Evolutionary conservation across 1,139 yeast genomes (phyloP).

Genomic region (Eremothecium sinecaudum): DNA sequence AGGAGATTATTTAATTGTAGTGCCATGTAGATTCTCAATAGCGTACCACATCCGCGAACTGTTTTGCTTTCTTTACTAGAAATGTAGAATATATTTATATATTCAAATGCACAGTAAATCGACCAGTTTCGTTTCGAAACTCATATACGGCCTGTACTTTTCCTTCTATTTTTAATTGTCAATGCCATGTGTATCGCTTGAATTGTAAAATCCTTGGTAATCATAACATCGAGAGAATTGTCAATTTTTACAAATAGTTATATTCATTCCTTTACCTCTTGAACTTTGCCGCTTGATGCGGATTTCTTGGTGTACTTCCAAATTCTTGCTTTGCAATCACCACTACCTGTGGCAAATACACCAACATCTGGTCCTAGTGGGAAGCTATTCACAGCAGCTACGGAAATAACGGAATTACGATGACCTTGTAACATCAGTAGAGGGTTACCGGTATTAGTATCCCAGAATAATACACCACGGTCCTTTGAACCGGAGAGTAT

Average conservation of each 20-base stretch:
- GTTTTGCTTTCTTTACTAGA: too few species aligned
- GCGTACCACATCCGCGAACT: too few species aligned
- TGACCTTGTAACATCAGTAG: slow-evolving; percentile 95
- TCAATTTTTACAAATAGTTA: slow-evolving; percentile 1
- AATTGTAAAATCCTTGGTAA: not conserved
- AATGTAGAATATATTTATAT: too few species aligned
- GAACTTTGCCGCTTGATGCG: slow-evolving; percentile 12
- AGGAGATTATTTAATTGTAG: too few species aligned
- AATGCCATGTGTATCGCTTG: not conserved
- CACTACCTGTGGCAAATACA: slow-evolving; percentile 93
- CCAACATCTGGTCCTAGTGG: slow-evolving; percentile 49
- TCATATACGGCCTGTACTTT: too few species aligned
- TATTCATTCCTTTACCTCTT: slow-evolving; percentile 14
- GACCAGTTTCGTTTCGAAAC: too few species aligned
- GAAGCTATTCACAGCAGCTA: slow-evolving; percentile 74
- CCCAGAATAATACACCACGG: slow-evolving; percentile 97
- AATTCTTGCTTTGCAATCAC: slow-evolving; percentile 94
- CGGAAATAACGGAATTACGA: slow-evolving; percentile 90
- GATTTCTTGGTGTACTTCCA: slow-evolving; percentile 50
- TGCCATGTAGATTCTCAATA: too few species aligned
- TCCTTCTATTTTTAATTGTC: too few species aligned
- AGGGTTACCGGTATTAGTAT: slow-evolving; percentile 84
- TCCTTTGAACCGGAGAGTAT: slow-evolving; percentile 93
- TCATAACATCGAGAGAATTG: not conserved
- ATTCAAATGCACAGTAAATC: too few species aligned